These are phyloP conservation scores for Tetraselmis chui DNA, from an alignment of 139 green algal species.

Conservation along the genomic window DNA sequence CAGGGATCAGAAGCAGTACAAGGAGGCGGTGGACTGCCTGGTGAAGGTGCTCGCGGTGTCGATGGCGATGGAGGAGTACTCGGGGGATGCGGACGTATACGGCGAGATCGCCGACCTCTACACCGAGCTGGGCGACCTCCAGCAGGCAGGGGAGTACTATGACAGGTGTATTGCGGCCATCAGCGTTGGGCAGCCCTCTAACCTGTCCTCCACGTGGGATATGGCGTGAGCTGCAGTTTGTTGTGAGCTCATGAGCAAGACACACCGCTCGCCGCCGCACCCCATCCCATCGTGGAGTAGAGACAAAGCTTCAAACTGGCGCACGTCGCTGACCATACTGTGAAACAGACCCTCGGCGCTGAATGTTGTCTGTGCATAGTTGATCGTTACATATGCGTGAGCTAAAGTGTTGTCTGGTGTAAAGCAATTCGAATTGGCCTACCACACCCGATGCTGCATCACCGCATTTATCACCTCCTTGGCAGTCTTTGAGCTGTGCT, in stretches of 20 bases:
- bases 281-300: too few relatives aligned
- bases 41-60: neutral
- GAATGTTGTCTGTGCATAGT: too few relatives aligned
- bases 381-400: too few relatives aligned
- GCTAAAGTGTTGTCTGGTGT: too few relatives aligned
- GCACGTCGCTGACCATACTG: too few relatives aligned
- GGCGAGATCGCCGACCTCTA: conserved; percentile 20
- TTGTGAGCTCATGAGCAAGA: neutral
- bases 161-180: conserved; percentile 16
- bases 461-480: conserved; percentile 6
- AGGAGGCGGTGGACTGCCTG: neutral
- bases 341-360: too few relatives aligned
- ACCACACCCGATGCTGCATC: conserved; percentile 17
- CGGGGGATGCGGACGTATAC: conserved; percentile 12
- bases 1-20: neutral
- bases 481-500: conserved; percentile 1
- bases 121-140: conserved; percentile 31
- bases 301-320: too few relatives aligned
- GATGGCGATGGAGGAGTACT: conserved; percentile 2
- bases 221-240: neutral
- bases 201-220: neutral
- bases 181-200: neutral
- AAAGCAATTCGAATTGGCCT: too few relatives aligned
- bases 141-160: conserved; percentile 33
- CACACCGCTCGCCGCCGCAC: conserved; percentile 15